A percentile compares a stretch with the other conserved stretches of the same genome.
These are phyloP conservation scores for Amesomyces nigricolor DNA, from an alignment of 2,329 filamentous ascomycete species.

Conservation along the genomic window DNA sequence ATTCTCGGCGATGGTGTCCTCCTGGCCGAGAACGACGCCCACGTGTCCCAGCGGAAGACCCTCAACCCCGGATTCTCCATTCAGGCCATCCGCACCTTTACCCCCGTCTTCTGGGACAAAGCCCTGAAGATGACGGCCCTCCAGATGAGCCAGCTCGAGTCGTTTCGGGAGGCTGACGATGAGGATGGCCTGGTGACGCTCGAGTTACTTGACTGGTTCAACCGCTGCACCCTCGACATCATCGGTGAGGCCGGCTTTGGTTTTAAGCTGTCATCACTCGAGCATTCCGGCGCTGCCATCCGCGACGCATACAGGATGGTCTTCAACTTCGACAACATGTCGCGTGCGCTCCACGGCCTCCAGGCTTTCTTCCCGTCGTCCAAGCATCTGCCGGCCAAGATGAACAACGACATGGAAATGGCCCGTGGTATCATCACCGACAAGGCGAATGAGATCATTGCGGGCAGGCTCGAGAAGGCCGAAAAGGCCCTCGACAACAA, in stretches of 20 bases:
- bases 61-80: conserved; percentile 22
- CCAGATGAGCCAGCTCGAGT: conserved; percentile 34
- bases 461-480: conserved; percentile 32
- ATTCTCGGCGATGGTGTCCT: conserved; percentile 41
- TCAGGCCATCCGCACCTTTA: conserved; percentile 32
- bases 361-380: conserved; percentile 37
- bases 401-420: conserved; percentile 35
- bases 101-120: conserved; percentile 39
- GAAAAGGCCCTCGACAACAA: conserved; percentile 31
- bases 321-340: conserved; percentile 36
- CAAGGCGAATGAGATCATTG: conserved; percentile 34
- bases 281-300: conserved; percentile 33
- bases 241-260: conserved; percentile 39
- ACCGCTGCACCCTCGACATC: conserved; percentile 40
- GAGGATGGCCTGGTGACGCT: conserved; percentile 28
- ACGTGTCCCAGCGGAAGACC: conserved; percentile 34
- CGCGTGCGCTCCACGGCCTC: conserved; percentile 37
- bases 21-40: conserved; percentile 38
- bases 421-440: conserved; percentile 33
- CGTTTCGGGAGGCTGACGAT: conserved; percentile 19
- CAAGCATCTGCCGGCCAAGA: conserved; percentile 35
- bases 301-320: conserved; percentile 38
- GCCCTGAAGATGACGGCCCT: conserved; percentile 38
- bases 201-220: conserved; percentile 39
- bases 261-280: conserved; percentile 37